Conservation (phyloP, 805 yeast species). For the Metschnikowia vanudenii region DNA sequence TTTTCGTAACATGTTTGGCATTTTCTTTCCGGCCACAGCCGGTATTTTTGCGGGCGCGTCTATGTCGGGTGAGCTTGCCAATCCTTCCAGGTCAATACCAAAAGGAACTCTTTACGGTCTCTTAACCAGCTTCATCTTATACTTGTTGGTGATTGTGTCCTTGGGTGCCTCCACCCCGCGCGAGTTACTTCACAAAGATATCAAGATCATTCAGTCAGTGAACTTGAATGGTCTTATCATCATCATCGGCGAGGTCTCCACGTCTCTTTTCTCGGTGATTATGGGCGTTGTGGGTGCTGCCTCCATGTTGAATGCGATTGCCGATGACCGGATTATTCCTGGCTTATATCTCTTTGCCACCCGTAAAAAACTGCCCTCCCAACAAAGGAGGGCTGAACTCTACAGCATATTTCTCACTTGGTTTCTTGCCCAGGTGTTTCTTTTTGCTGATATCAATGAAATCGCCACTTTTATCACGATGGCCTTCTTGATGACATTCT, state of each 20-base stretch:
- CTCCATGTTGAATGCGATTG: conserved; percentile 83
- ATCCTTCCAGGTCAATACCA: conserved; percentile 89
- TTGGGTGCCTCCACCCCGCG: conserved; percentile 83
- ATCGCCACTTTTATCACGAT: conserved; percentile 94
- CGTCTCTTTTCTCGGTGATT: conserved; percentile 87
- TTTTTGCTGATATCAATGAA: conserved; percentile 87
- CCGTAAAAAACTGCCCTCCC: conserved; percentile 39
- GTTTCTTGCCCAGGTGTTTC: conserved; percentile 76
- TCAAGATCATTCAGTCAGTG: conserved; percentile 82
- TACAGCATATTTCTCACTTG: conserved; percentile 74
- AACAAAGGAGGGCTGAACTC: conserved; percentile 54
- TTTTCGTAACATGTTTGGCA: conserved; percentile 85
- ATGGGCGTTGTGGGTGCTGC: conserved; percentile 98
- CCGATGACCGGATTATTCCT: conserved; percentile 86
- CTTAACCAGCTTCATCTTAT: conserved; percentile 70
- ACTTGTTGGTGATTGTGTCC: conserved; percentile 75
- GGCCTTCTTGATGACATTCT: conserved; percentile 96
- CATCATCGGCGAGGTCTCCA: conserved; percentile 85
- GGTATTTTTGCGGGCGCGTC: conserved; percentile 99
- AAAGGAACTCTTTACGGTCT: conserved; percentile 90
- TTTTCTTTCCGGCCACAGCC: conserved; percentile 97
- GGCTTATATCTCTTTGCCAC: conserved; percentile 56
- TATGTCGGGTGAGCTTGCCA: conserved; percentile 90
- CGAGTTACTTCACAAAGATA: conserved; percentile 69
- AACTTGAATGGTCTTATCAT: conserved; percentile 67